Percentiles rank a stretch among this genome's conserved stretches.
phyloP scores from a whole-genome alignment of 805 yeast species.

The Zygosaccharomyces siamensis region DNA sequence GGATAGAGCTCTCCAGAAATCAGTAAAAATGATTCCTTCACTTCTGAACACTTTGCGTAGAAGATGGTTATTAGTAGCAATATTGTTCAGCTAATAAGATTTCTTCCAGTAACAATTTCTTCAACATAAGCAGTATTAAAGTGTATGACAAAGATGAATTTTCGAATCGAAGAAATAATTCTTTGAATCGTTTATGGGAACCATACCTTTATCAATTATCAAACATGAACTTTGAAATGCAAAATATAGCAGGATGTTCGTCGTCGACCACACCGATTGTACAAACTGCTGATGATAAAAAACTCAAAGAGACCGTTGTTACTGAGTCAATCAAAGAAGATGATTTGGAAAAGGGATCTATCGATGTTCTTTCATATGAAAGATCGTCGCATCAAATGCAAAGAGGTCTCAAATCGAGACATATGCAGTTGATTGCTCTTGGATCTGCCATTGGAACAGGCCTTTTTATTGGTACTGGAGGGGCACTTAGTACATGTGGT shows the following conservation, averaged over 20 bases:
- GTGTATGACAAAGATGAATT: neutral
- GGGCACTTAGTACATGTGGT: slow-evolving; percentile 56
- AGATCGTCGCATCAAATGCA: neutral
- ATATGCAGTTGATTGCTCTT: slow-evolving; percentile 6
- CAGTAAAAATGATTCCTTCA: too few species aligned
- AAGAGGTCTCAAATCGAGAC: slow-evolving; percentile 16
- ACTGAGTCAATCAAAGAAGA: neutral
- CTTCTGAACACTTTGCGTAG: too few species aligned
- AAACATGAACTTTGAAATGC: too few species aligned
- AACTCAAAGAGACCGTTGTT: neutral
- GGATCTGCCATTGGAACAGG: slow-evolving; percentile 61
- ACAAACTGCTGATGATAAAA: neutral
- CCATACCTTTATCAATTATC: neutral
- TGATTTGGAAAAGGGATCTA: slow-evolving; percentile 27
- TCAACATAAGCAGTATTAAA: too few species aligned
- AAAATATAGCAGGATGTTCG: neutral
- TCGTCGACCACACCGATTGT: neutral
- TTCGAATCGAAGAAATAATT: neutral
- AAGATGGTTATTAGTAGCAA: too few species aligned
- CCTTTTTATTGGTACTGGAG: slow-evolving; percentile 65
- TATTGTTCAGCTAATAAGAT: too few species aligned
- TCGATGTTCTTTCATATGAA: slow-evolving; percentile 35
- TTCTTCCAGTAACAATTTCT: too few species aligned
- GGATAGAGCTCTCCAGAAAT: too few species aligned
- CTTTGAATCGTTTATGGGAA: neutral